phyloP scores from a whole-genome alignment of 2,329 filamentous ascomycete species.

The Sclerotinia minor region DNA sequence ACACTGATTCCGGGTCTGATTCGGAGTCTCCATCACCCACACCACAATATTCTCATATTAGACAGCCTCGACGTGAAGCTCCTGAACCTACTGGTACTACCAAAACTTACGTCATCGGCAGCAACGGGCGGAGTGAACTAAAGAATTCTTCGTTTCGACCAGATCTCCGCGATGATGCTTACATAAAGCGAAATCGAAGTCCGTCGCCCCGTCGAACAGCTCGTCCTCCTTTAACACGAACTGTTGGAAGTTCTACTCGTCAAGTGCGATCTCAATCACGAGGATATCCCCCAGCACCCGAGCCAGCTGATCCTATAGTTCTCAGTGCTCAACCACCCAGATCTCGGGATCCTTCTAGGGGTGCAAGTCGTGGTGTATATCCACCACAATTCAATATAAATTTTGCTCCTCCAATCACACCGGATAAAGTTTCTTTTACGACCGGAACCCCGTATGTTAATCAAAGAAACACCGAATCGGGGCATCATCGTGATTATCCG shows the following conservation, averaged over 20 bases:
- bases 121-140: conserved; percentile 31
- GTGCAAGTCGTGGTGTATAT: conserved; percentile 18
- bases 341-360: conserved; percentile 29
- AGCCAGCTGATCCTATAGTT: conserved; percentile 28
- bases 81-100: conserved; percentile 33
- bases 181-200: conserved; percentile 32
- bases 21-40: conserved; percentile 21
- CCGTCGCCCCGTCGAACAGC: conserved; percentile 32
- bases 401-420: conserved; percentile 12
- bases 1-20: conserved; percentile 20
- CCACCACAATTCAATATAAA: conserved; percentile 9
- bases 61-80: conserved; percentile 25
- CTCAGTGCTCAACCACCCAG: conserved; percentile 30
- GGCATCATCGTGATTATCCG: conserved; percentile 20
- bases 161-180: conserved; percentile 30
- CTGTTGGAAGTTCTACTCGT: conserved; percentile 20
- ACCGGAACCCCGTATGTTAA: conserved; percentile 4
- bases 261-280: conserved; percentile 28
- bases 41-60: conserved; percentile 17
- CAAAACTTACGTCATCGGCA: conserved; percentile 28
- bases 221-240: conserved; percentile 29
- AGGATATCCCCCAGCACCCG: conserved; percentile 29
- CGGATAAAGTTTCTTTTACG: conserved; percentile 6
- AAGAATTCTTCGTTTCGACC: conserved; percentile 29
- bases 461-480: conserved; percentile 16